A percentile compares a stretch with the other conserved stretches of the same genome.
phyloP scores from a whole-genome alignment of 2,329 filamentous ascomycete species.

The Ophiobolus disseminans region DNA sequence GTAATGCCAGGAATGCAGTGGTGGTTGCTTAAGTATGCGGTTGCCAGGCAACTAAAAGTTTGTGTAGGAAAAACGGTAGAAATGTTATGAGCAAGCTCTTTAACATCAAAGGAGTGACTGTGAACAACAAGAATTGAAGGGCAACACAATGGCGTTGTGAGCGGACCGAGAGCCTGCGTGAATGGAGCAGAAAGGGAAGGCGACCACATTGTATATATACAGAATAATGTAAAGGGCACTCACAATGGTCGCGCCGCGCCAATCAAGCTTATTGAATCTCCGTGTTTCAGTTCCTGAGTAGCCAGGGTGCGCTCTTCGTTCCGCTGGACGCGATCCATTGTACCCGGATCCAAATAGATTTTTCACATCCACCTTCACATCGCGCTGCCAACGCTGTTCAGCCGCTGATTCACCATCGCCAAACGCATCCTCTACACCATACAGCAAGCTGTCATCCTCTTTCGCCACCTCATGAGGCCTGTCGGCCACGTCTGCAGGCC shows the following conservation, averaged over 20 bases:
- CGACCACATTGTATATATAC: slow-evolving; percentile 43
- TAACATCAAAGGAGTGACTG: slow-evolving; percentile 42
- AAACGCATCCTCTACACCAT: slow-evolving; percentile 21
- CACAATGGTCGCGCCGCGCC: slow-evolving; percentile 38
- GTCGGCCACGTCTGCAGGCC: slow-evolving; percentile 32
- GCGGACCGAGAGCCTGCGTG: slow-evolving; percentile 44
- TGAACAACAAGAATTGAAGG: slow-evolving; percentile 37
- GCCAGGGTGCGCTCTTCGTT: slow-evolving; percentile 37
- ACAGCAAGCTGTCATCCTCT: slow-evolving; percentile 35
- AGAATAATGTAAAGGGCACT: slow-evolving; percentile 31
- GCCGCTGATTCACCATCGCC: slow-evolving; percentile 27
- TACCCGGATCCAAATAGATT: slow-evolving; percentile 32
- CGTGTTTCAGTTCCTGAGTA: slow-evolving; percentile 48
- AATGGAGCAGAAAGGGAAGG: slow-evolving; percentile 28
- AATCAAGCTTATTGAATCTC: slow-evolving; percentile 38
- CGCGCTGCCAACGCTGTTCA: slow-evolving; percentile 28
- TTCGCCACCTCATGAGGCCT: slow-evolving; percentile 32
- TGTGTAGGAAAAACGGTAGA: no score
- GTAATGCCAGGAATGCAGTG: slow-evolving; percentile 14
- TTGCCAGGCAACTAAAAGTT: slow-evolving; percentile 32
- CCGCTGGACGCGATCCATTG: slow-evolving; percentile 29
- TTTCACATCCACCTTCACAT: slow-evolving; percentile 37
- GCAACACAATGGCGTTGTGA: slow-evolving; percentile 36
- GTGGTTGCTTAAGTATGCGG: slow-evolving; percentile 15
- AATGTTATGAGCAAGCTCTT: slow-evolving; percentile 22